Percentiles rank a stretch among this genome's conserved stretches.
Conservation (phyloP, 2,329 filamentous ascomycete genomes). For the Phaeosphaeriaceae sp. region DNA sequence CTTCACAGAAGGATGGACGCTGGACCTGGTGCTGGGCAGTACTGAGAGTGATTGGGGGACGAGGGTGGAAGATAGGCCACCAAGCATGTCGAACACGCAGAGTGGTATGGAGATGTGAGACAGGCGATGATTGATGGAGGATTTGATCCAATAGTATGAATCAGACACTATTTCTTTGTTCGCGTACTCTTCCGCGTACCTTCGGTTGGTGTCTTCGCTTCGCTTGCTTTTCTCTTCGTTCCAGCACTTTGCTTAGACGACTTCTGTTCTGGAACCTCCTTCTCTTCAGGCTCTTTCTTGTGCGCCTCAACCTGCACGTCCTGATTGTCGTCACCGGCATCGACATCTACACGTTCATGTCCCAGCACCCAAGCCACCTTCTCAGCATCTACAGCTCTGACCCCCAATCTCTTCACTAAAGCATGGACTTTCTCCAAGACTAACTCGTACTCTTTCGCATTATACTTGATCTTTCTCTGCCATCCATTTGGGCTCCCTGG, state of each 20-base stretch:
- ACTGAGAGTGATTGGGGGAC: conserved; percentile 55
- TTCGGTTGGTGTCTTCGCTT: conserved; percentile 16
- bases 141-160: background rate
- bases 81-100: conserved; percentile 15
- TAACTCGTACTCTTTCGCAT: conserved; percentile 69
- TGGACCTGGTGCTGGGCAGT: conserved; percentile 52
- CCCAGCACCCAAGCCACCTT: conserved; percentile 75
- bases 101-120: background rate
- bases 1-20: conserved; percentile 51
- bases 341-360: conserved; percentile 44
- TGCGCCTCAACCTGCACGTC: background rate
- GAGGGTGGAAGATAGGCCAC: conserved; percentile 44
- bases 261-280: conserved; percentile 2
- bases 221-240: conserved; percentile 32
- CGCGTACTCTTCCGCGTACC: conserved; percentile 36
- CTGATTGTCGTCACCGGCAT: background rate
- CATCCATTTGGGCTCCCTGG: conserved; percentile 56
- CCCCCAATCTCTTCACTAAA: conserved; percentile 33
- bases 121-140: background rate
- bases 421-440: conserved; percentile 53
- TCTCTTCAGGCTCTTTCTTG: background rate
- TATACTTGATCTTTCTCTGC: conserved; percentile 70
- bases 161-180: conserved; percentile 23
- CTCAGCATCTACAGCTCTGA: conserved; percentile 68
- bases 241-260: conserved; percentile 22